Percentiles rank a stretch among this genome's conserved stretches.
Conservation (phyloP, 495 filamentous ascomycete genomes). For the Barbatosphaeria neglecta region DNA sequence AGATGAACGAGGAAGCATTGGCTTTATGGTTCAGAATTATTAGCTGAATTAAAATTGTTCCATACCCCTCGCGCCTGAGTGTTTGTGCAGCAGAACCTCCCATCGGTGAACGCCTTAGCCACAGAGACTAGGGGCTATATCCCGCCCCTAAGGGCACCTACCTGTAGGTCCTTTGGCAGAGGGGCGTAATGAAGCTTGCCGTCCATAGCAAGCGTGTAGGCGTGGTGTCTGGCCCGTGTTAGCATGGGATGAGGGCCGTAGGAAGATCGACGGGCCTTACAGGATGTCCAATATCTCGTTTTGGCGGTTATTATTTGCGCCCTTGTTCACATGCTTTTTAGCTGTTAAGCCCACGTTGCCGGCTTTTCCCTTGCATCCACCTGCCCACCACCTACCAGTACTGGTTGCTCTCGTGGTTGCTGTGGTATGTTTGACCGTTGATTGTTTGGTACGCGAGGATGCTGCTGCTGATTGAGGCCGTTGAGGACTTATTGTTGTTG, state of each 20-base stretch:
- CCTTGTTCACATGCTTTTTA: conserved; percentile 1
- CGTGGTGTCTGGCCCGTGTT: conserved; percentile 20
- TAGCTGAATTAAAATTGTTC: no score
- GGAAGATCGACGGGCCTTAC: background rate
- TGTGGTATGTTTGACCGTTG: conserved; percentile 8
- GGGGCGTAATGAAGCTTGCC: conserved; percentile 24
- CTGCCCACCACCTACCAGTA: background rate
- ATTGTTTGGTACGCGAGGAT: conserved; percentile 12
- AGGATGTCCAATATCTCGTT: conserved; percentile 20
- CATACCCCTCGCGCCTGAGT: no score
- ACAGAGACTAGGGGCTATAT: no score
- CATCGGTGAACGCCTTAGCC: no score
- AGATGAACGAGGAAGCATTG: no score
- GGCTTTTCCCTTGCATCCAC: background rate
- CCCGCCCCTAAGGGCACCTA: no score
- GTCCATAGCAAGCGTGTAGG: conserved; percentile 20
- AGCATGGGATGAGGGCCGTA: background rate
- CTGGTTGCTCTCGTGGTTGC: background rate
- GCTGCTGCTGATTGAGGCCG: conserved; percentile 16
- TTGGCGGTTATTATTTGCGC: conserved; percentile 22
- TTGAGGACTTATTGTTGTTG: conserved; percentile 16
- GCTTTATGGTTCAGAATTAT: no score
- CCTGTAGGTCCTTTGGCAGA: conserved; percentile 3
- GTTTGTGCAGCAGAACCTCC: no score
- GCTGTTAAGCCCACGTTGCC: background rate